phyloP scores from a whole-genome alignment of 768 basidiomycete species.

The Lyophyllum decastes region DNA sequence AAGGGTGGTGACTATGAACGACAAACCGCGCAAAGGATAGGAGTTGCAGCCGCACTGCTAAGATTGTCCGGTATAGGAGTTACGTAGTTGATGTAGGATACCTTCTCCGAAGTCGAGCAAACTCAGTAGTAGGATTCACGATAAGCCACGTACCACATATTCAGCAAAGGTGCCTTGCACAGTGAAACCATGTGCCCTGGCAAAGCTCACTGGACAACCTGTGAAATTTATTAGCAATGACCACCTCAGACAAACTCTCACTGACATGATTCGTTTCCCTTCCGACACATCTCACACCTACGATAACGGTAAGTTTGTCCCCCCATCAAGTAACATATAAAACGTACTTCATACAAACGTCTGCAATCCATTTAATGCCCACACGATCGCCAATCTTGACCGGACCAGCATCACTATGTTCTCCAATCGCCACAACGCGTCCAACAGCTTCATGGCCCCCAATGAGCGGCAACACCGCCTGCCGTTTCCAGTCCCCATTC shows the following conservation, averaged over 20 bases:
- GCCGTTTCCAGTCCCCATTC: conserved; percentile 57
- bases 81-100: conserved; percentile 66
- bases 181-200: conserved; percentile 57
- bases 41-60: conserved; percentile 63
- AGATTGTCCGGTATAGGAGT: conserved; percentile 74
- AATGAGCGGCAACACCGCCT: conserved; percentile 55
- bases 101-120: conserved; percentile 27
- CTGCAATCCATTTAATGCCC: conserved; percentile 72
- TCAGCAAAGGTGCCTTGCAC: conserved; percentile 73
- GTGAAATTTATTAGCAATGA: neutral
- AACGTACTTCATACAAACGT: conserved; percentile 36
- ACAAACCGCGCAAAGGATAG: conserved; percentile 72
- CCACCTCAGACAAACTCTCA: neutral
- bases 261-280: conserved; percentile 55
- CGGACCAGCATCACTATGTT: conserved; percentile 43
- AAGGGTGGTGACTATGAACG: neutral
- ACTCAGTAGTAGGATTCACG: neutral
- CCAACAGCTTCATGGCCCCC: conserved; percentile 86
- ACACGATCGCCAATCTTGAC: conserved; percentile 76
- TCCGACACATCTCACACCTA: conserved; percentile 71
- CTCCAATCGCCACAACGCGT: conserved; percentile 74
- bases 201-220: conserved; percentile 49
- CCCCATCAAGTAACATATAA: neutral
- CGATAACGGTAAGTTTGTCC: neutral
- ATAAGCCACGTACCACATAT: conserved; percentile 46